Evolutionary conservation across 441 rosid species (phyloP), one percentile per base, ranked within the genome.

Genomic region (Gossypium gossypioides): DNA sequence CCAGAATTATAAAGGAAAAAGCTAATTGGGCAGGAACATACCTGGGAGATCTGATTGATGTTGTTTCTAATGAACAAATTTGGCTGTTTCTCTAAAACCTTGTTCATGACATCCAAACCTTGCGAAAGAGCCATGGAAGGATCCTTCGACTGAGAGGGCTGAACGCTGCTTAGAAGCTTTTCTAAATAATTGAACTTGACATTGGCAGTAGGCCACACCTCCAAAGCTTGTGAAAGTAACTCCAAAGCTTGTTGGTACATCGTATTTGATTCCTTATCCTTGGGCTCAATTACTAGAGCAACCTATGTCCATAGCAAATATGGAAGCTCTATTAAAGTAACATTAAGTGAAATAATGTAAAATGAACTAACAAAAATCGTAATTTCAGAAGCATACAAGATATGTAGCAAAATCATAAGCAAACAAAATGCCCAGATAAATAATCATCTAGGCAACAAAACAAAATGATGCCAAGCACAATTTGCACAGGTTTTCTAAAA

Each of bases 41-140:
- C 99, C 84, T 91, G 99, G 78, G 93, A 89, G 68, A 96, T 96
- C 80, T 90, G 98, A 80, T 75, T 85, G 80, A 91, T 84, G 81
- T 96, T 96, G 83, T 96, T 96, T 81, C 84, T 86, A 71, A 93
- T 88, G 83, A 96, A 96, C 72, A 93, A 82, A 74, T 89, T 97
- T 3, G 98, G 97, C 79, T 96, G 99, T 84, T 93, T 93, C 83
- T 96, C 99, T 80, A 96, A 83, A 80, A 96, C 94, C 75, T 89
- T 96, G 86, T 96, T 96, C 99, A 96, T 93, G 77, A 96, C 96
- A 78, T 93, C 97, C 86, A 93, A 90, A 69, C 98, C 98, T 80
- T 96, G 96, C 42, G 95, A 89, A 81, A 93, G 96, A 67, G 96
- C 89, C 37, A 94, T 86, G 54, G 99, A 91, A 75, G 98, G 99